These are phyloP conservation scores for Zea mays DNA, from an alignment of 176 grass and related monocot genomes.

Conservation along the genomic window Zm-B73-REFERENCE-NAM-5.0 NC_050096.1:270793001-270793500, in stretches of 20 bases:
- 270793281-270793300: neutral
- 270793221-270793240: neutral
- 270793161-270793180: neutral
- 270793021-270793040: neutral
- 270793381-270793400: neutral
- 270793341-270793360: neutral
- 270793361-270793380: neutral
- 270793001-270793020: neutral
- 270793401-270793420: neutral
- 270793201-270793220: neutral
- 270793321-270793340: neutral
- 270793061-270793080: constrained; percentile 2
- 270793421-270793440: neutral
- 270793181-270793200: neutral
- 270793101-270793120: neutral
- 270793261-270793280: neutral
- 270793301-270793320: neutral
- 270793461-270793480: constrained; percentile 3
- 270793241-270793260: neutral
- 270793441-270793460: neutral
- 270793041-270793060: neutral
- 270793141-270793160: neutral
- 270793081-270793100: neutral
- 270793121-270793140: neutral
- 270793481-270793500: neutral